Evolutionary conservation across 2,329 filamentous ascomycete genomes (phyloP), one percentile per base, ranked within the genome.

Genomic region (Lecanicillium sp.): DNA sequence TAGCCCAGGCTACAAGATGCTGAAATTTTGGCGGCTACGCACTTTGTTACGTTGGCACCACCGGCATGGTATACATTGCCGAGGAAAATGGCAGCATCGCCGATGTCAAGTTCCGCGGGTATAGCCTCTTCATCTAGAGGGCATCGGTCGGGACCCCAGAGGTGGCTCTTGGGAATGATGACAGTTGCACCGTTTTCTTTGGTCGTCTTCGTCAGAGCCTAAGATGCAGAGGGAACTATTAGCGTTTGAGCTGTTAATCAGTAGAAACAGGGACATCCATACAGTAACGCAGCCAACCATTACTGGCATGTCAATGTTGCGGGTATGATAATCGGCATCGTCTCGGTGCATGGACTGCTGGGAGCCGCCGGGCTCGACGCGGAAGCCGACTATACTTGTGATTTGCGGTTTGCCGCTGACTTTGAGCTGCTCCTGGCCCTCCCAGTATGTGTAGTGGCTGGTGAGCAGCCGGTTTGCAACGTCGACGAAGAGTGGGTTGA

Each of bases 1-100:
- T 33, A 33, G 14, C 22, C 22, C 7, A 25, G 6, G 22, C 11
- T 11, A 11, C 11, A n/a, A 6, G 22, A 25, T 25, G 6, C 6
- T 6, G 22, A 25, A 25, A 7, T 7, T n/a, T 12, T 12, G 22
- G 19, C 16, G 9, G 19, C 13, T 9, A 40, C 49, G 22, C 49
- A 49, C 46, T 46, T 54, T 18, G 49, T 60, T 9, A 44, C 43
- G 40, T 66, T 66, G 8, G 52, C 52, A 2, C 63, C 63, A 3
- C 62, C 63, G 1, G 58, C 63, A 29, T 66, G 63, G 36, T 64
- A 65, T 11, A 57, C 42, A 15, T 60, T 59, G 1, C 61, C 63
- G 1, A 64, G 38, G 29, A 66, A 62, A 17, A 65, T 56, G 22
- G 59, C 50, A 5, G 61, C 58, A 28, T 65, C 62, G 2, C 63